phyloP scores from a whole-genome alignment of 1,139 yeast genomes.

The Yamadazyma taylorii region DNA sequence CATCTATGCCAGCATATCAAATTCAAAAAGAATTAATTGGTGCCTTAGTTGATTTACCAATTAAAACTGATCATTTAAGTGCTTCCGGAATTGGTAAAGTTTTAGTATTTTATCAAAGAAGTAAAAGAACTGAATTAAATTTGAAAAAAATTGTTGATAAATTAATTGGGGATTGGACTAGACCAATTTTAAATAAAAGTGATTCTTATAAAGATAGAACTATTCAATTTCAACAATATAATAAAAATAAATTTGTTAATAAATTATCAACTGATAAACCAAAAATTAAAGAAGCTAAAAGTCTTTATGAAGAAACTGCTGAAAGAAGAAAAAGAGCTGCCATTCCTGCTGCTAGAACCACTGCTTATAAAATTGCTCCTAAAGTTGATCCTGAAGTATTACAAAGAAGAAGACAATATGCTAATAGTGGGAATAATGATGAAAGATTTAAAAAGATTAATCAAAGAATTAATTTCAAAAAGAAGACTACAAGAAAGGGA shows the following conservation, averaged over 20 bases:
- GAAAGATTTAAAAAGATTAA: conserved; percentile 78
- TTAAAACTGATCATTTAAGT: conserved; percentile 90
- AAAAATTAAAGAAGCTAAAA: conserved; percentile 42
- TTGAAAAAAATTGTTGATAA: conserved; percentile 88
- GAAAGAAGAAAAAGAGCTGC: conserved; percentile 92
- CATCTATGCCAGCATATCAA: conserved; percentile 94
- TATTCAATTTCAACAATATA: conserved; percentile 69
- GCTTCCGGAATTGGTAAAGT: conserved; percentile 96
- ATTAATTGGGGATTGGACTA: conserved; percentile 94
- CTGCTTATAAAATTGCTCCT: conserved; percentile 91
- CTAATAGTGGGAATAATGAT: conserved; percentile 59
- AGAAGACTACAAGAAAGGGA: conserved; percentile 52
- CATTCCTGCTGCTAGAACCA: conserved; percentile 84
- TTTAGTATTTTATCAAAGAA: conserved; percentile 87
- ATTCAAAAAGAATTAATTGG: conserved; percentile 85
- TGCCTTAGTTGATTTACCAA: conserved; percentile 77
- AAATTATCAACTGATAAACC: conserved; percentile 42
- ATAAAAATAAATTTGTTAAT: conserved; percentile 54
- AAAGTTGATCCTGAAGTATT: conserved; percentile 55
- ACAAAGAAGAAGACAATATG: conserved; percentile 26
- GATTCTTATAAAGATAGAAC: conserved; percentile 91
- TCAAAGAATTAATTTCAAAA: conserved; percentile 52
- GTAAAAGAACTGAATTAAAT: conserved; percentile 83
- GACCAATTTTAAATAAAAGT: conserved; percentile 95
- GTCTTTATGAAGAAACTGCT: conserved; percentile 88